Percentiles rank a stretch among this genome's conserved stretches.
These are phyloP conservation scores for Eucalyptus cladocalyx DNA, from an alignment of 345 rosid genomes.

Conservation along the genomic window DNA sequence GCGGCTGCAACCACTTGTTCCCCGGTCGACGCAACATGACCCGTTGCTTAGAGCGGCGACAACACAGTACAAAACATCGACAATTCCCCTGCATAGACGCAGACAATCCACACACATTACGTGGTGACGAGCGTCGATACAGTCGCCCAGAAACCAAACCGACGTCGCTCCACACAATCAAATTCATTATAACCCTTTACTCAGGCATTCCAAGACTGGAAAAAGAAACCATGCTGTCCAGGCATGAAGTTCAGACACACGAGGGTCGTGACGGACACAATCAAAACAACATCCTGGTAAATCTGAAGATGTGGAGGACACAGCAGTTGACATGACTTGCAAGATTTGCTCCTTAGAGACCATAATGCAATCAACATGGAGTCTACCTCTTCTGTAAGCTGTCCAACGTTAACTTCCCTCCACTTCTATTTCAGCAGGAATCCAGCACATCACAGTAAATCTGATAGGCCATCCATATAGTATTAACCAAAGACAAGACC, in stretches of 20 bases:
- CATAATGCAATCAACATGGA: not conserved
- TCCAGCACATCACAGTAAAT: not conserved
- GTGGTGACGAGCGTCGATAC: fast-evolving
- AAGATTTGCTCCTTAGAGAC: not conserved
- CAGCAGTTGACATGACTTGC: not conserved
- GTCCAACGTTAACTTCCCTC: not conserved
- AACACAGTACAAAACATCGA: not conserved
- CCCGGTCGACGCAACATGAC: not conserved
- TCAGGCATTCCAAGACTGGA: not conserved
- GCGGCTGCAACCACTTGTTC: not conserved
- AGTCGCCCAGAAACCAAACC: not conserved
- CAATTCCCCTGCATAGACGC: not conserved
- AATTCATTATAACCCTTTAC: not conserved
- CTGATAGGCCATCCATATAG: not conserved
- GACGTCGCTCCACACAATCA: not conserved
- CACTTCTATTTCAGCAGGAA: not conserved
- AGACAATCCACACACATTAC: not conserved
- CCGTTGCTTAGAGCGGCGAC: not conserved
- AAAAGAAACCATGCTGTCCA: not conserved
- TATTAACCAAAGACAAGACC: not conserved
- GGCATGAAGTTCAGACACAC: not conserved
- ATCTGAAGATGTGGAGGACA: not conserved
- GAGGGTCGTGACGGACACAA: not conserved
- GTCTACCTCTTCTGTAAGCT: not conserved
- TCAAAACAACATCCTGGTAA: fast-evolving